phyloP scores from a whole-genome alignment of 192 early-diverging fungal genomes.

The Podila clonocystis region DNA sequence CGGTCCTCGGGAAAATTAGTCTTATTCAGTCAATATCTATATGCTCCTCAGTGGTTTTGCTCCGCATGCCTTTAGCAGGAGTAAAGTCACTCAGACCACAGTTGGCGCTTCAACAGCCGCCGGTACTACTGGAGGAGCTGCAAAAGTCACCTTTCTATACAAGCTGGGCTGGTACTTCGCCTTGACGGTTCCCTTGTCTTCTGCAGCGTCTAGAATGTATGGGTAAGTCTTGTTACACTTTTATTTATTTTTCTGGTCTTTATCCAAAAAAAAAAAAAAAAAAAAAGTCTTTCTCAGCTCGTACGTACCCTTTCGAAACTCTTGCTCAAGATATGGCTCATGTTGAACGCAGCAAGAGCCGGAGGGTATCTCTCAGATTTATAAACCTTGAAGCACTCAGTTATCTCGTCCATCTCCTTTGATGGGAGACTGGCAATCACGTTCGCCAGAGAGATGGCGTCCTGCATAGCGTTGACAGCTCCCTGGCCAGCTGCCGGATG shows the following conservation, averaged over 20 bases:
- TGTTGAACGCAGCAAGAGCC: conserved; percentile 22
- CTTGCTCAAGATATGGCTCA: conserved; percentile 17
- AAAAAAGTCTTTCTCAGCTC: not conserved
- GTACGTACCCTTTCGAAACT: not conserved
- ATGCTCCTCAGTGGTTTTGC: too few species aligned
- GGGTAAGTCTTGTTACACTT: too few species aligned
- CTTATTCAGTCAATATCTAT: too few species aligned
- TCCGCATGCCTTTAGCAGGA: too few species aligned
- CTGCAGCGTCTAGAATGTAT: not conserved
- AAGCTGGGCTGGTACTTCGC: not conserved
- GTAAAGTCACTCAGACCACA: too few species aligned
- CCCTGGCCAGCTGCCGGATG: conserved; percentile 35
- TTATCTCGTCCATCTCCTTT: not conserved
- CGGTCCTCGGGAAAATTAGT: too few species aligned
- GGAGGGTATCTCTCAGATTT: conserved; percentile 11
- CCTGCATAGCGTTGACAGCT: conserved; percentile 40
- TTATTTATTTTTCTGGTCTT: too few species aligned
- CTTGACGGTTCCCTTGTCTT: not conserved
- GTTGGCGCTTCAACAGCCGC: too few species aligned
- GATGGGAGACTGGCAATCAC: conserved; percentile 20
- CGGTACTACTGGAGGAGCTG: too few species aligned
- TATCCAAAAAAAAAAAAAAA: too few species aligned
- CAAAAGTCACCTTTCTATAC: not conserved
- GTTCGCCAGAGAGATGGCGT: conserved; percentile 32
- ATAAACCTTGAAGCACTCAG: conserved; percentile 8